Evolutionary conservation across 2,329 filamentous ascomycete species (phyloP).

Genomic region (Botrytis paeoniae): DNA sequence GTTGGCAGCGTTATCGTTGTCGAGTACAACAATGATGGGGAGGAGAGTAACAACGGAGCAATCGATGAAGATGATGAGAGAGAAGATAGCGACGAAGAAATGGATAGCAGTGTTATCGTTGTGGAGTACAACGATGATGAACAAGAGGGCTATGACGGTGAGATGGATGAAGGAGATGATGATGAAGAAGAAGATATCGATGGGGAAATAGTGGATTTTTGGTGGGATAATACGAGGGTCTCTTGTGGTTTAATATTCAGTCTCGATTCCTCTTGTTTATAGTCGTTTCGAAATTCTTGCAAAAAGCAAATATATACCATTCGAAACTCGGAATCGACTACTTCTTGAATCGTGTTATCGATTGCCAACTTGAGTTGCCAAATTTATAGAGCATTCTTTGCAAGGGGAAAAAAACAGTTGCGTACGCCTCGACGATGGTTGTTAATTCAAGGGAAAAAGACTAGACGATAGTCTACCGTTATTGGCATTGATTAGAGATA

Average conservation of each 20-base stretch:
- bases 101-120: no score
- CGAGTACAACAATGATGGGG: not conserved
- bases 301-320: not conserved
- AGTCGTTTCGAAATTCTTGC: not conserved
- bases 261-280: not conserved
- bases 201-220: not conserved
- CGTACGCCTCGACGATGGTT: not conserved
- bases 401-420: rapidly evolving
- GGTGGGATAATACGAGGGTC: not conserved
- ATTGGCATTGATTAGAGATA: not conserved
- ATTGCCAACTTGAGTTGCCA: not conserved
- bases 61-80: not conserved
- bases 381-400: not conserved
- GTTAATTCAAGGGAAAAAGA: not conserved
- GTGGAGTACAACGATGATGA: not conserved
- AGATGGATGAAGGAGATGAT: not conserved
- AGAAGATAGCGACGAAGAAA: not conserved
- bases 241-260: not conserved
- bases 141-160: not conserved
- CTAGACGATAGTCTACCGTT: not conserved
- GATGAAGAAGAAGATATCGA: not conserved
- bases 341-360: not conserved
- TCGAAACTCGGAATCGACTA: not conserved
- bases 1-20: not conserved
- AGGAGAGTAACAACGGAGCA: not conserved